A percentile compares a stretch with the other conserved stretches of the same genome.
These are phyloP conservation scores for Sarcocystis neurona DNA, from an alignment of 169 alveolate genomes.

Conservation along the genomic window DNA sequence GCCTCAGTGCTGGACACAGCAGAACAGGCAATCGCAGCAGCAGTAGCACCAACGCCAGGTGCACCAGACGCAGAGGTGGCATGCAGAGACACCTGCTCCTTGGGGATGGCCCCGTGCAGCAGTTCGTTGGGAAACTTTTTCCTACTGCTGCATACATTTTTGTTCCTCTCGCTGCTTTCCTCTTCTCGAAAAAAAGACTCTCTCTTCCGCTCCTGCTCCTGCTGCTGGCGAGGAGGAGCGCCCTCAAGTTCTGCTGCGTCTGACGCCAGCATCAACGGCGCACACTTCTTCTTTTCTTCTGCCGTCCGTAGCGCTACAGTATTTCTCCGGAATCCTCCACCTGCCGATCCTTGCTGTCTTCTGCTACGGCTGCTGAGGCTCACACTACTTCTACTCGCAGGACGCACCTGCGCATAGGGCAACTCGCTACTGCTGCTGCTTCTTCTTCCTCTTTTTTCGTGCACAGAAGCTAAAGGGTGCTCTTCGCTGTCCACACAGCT, in stretches of 20 bases:
- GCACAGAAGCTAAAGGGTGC: not conserved
- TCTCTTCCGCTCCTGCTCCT: constrained; percentile 10
- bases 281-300: not conserved
- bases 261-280: not conserved
- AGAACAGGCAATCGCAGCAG: too few relatives aligned
- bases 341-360: not conserved
- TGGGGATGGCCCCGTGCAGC: too few relatives aligned
- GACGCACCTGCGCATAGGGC: not conserved
- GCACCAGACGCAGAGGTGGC: too few relatives aligned
- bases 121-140: too few relatives aligned
- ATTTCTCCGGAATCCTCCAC: not conserved
- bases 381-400: not conserved
- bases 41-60: too few relatives aligned
- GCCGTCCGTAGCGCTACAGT: not conserved
- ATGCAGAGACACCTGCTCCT: too few relatives aligned
- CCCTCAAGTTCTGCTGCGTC: not conserved
- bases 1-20: too few relatives aligned
- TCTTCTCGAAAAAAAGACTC: not conserved
- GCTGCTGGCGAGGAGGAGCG: constrained; percentile 26
- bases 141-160: too few relatives aligned
- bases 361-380: too few relatives aligned
- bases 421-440: not conserved
- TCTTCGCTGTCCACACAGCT: not conserved
- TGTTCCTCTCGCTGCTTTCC: too few relatives aligned
- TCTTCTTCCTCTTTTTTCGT: not conserved